Conservation (phyloP, 2,329 filamentous ascomycete genomes). For the Chaetomiaceae sp. region DNA sequence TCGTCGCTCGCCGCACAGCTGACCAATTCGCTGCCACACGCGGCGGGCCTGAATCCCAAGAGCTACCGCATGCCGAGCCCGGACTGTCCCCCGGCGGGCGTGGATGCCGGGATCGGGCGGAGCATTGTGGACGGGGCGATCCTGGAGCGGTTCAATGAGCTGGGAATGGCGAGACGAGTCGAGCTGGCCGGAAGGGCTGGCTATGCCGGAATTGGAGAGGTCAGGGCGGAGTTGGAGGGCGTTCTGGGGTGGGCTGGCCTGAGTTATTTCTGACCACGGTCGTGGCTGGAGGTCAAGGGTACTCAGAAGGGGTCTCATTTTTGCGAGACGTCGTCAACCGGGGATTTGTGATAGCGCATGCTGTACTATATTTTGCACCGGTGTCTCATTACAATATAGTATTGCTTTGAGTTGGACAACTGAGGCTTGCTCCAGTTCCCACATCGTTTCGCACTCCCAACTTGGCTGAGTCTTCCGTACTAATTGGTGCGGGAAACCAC, state of each 20-base stretch:
- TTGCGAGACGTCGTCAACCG: too few relatives aligned
- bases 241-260: slow-evolving; percentile 60
- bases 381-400: too few relatives aligned
- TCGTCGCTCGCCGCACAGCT: slow-evolving; percentile 78
- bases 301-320: too few relatives aligned
- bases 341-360: too few relatives aligned
- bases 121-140: slow-evolving; percentile 76
- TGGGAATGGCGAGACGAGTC: slow-evolving; percentile 63
- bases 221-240: slow-evolving; percentile 64
- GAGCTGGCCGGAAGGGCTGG: slow-evolving; percentile 75
- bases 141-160: slow-evolving; percentile 68
- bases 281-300: neutral
- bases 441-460: too few relatives aligned
- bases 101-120: slow-evolving; percentile 55
- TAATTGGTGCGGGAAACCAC: too few relatives aligned
- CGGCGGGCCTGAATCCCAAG: slow-evolving; percentile 77
- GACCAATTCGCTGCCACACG: slow-evolving; percentile 66
- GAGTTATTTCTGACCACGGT: slow-evolving; percentile 41
- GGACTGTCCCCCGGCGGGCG: slow-evolving; percentile 40
- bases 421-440: too few relatives aligned
- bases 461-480: too few relatives aligned
- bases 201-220: slow-evolving; percentile 58
- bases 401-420: too few relatives aligned
- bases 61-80: slow-evolving; percentile 60
- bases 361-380: too few relatives aligned